Evolutionary conservation across 164 flowering plant genomes (phyloP).

Genomic region (Macadamia integrifolia): DNA sequence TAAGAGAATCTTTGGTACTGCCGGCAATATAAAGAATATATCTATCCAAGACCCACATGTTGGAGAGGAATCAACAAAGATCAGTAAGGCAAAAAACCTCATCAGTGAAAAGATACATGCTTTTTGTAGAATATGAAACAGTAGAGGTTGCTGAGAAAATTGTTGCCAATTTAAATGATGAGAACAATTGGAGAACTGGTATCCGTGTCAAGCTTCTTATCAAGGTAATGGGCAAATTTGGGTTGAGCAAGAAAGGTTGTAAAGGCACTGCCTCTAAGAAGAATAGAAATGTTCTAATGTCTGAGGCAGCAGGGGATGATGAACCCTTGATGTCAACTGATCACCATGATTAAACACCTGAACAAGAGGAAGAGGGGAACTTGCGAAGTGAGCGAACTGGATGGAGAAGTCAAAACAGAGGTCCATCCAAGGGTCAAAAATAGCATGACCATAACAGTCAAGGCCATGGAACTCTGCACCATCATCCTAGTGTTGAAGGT

Average conservation of each 20-base stretch:
- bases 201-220: slow-evolving; percentile 74
- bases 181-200: slow-evolving; percentile 83
- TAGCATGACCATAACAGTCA: too few species aligned
- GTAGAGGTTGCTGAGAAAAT: slow-evolving; percentile 87
- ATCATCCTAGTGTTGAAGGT: too few species aligned
- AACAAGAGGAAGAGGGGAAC: slow-evolving; percentile 35
- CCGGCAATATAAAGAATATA: too few species aligned
- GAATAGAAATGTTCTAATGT: slow-evolving; percentile 12
- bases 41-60: too few species aligned
- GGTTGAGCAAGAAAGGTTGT: slow-evolving; percentile 35
- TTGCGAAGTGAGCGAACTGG: too few species aligned
- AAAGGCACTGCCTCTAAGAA: slow-evolving; percentile 43
- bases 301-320: slow-evolving; percentile 22
- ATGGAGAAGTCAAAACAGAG: too few species aligned
- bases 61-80: too few species aligned
- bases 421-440: too few species aligned
- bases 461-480: too few species aligned
- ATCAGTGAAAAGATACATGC: slow-evolving; percentile 49
- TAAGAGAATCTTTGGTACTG: too few species aligned
- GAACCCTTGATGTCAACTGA: slow-evolving; percentile 34
- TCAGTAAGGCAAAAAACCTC: too few species aligned
- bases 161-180: slow-evolving; percentile 66
- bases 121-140: slow-evolving; percentile 72
- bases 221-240: slow-evolving; percentile 56
- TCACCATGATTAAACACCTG: slow-evolving; percentile 45